Conservation (phyloP, 1,139 yeast species). For the Candida dubliniensis region DNA sequence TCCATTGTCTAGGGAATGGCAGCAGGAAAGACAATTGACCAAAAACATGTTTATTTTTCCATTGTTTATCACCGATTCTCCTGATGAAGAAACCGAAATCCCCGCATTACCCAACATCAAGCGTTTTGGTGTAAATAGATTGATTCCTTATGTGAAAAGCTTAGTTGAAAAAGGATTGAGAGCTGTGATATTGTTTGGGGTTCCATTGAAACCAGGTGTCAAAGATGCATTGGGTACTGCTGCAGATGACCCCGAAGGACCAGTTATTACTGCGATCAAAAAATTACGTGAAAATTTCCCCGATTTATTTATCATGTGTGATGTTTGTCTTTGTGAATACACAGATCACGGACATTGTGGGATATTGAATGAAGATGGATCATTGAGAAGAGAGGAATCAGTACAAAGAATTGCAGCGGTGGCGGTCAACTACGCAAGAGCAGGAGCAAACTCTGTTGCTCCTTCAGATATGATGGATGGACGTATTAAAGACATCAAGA, state of each 20-base stretch:
- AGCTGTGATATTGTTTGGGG: constrained; percentile 90
- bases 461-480: constrained; percentile 99
- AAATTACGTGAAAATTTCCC: constrained; percentile 68
- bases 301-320: constrained; percentile 82
- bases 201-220: constrained; percentile 68
- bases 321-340: constrained; percentile 95
- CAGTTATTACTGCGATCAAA: constrained; percentile 80
- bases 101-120: constrained; percentile 84
- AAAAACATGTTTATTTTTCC: constrained; percentile 95
- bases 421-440: constrained; percentile 91
- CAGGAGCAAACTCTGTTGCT: constrained; percentile 95
- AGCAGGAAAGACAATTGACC: constrained; percentile 74
- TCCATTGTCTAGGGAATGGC: constrained; percentile 90
- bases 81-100: constrained; percentile 76
- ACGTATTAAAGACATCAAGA: constrained; percentile 82
- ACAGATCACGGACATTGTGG: constrained; percentile 99
- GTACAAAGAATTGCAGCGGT: constrained; percentile 89
- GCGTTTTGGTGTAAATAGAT: constrained; percentile 79
- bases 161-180: constrained; percentile 80
- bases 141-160: constrained; percentile 67
- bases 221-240: constrained; percentile 84
- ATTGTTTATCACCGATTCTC: constrained; percentile 75
- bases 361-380: constrained; percentile 78
- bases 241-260: constrained; percentile 97
- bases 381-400: constrained; percentile 71